Conservation (phyloP, 2,329 filamentous ascomycete species). For the Colletotrichum tropicale region DNA sequence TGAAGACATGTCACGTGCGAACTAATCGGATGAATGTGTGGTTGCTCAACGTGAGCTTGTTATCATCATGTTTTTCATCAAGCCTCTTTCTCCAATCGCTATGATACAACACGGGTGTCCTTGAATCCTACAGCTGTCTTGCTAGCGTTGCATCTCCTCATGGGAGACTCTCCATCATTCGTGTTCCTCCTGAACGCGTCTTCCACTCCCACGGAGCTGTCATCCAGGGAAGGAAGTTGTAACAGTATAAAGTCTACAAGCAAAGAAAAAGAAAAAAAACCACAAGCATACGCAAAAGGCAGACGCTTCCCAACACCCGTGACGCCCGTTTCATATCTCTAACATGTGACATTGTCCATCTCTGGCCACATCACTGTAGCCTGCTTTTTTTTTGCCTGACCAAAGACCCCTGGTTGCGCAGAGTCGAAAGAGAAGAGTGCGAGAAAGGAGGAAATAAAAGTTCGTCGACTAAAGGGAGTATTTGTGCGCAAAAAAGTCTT, state of each 20-base stretch:
- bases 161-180: not conserved
- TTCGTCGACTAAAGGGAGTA: slow-evolving; percentile 22
- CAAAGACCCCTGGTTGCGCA: slow-evolving; percentile 13
- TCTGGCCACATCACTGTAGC: slow-evolving; percentile 14
- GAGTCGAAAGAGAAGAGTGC: slow-evolving; percentile 5
- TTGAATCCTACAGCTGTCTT: slow-evolving; percentile 21
- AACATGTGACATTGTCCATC: slow-evolving; percentile 18
- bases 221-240: slow-evolving; percentile 11
- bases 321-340: slow-evolving; percentile 21
- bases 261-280: not conserved
- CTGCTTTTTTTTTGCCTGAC: slow-evolving; percentile 16
- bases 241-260: slow-evolving; percentile 22
- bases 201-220: not conserved
- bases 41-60: slow-evolving; percentile 14
- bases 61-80: slow-evolving; percentile 17
- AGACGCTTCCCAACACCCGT: slow-evolving; percentile 20
- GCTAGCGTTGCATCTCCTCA: not conserved
- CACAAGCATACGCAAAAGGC: slow-evolving; percentile 5
- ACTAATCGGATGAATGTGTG: not conserved
- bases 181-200: slow-evolving; percentile 4
- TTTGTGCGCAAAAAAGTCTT: slow-evolving; percentile 17
- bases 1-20: not conserved
- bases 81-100: slow-evolving; percentile 20
- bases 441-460: slow-evolving; percentile 9
- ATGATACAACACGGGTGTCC: slow-evolving; percentile 21